phyloP scores from a whole-genome alignment of 108 stramenopile genomes.

The Chaetoceros tenuissimus region DNA sequence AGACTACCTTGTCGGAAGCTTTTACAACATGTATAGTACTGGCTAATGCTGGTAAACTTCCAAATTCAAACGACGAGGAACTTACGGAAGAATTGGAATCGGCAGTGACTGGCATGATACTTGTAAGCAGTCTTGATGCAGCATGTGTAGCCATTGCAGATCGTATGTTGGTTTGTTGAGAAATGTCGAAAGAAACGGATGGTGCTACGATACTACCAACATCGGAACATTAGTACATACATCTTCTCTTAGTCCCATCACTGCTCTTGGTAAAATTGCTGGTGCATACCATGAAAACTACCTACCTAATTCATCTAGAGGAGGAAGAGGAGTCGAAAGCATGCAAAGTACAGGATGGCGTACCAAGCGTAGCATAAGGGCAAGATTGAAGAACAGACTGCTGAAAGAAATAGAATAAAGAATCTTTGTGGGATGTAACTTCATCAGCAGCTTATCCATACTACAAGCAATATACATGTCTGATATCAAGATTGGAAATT shows the following conservation, averaged over 20 bases:
- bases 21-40: too few species aligned
- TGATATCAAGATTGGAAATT: conserved; percentile 83
- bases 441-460: conserved; percentile 33
- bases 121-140: too few species aligned
- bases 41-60: too few species aligned
- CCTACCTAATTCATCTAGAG: conserved; percentile 30
- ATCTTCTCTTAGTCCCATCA: conserved; percentile 44
- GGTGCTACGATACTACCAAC: conserved; percentile 11
- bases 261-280: conserved; percentile 48
- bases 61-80: too few species aligned
- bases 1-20: too few species aligned
- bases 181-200: conserved; percentile 27
- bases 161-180: too few species aligned
- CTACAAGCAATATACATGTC: conserved; percentile 47
- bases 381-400: conserved; percentile 40
- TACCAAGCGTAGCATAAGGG: conserved; percentile 45
- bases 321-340: conserved; percentile 59
- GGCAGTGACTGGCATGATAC: too few species aligned
- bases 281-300: conserved; percentile 37
- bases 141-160: too few species aligned
- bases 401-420: conserved; percentile 21
- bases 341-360: conserved; percentile 15
- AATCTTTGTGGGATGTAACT: conserved; percentile 26
- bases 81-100: too few species aligned
- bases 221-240: conserved; percentile 39